Conservation (phyloP, 345 rosid genomes). For the Syzygium oleosum region DNA sequence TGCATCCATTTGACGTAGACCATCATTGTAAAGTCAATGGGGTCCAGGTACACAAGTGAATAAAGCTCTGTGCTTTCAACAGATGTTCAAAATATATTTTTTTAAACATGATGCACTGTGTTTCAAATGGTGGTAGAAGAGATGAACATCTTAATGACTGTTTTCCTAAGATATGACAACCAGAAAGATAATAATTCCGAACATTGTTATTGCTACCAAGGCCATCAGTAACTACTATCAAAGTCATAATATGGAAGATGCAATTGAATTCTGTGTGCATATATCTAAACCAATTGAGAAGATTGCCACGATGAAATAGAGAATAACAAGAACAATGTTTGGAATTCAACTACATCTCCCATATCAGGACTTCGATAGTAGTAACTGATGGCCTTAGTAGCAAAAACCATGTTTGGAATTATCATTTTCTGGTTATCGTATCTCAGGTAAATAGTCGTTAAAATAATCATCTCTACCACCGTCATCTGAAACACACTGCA, state of each 20-base stretch:
- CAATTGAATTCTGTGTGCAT: conserved; percentile 27
- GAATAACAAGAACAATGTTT: conserved; percentile 8
- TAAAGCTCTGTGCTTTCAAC: not conserved
- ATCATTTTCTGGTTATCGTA: conserved; percentile 23
- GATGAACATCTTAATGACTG: conserved; percentile 29
- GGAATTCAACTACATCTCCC: conserved; percentile 34
- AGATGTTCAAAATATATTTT: not conserved
- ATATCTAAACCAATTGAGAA: conserved; percentile 21
- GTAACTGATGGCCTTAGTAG: conserved; percentile 23
- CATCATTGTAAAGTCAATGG: conserved; percentile 30
- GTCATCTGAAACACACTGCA: conserved; percentile 9
- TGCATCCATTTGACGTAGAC: conserved; percentile 39
- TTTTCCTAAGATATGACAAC: conserved; percentile 26
- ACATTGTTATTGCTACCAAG: conserved; percentile 21
- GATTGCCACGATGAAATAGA: conserved; percentile 20
- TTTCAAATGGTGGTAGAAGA: conserved; percentile 32
- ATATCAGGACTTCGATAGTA: conserved; percentile 29
- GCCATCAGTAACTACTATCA: conserved; percentile 2
- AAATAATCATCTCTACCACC: conserved; percentile 33
- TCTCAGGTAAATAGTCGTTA: conserved; percentile 27
- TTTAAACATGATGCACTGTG: not conserved
- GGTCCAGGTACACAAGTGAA: conserved; percentile 7
- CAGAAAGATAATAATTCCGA: conserved; percentile 19
- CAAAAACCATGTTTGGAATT: conserved; percentile 20
- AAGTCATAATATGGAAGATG: conserved; percentile 36